Conservation (phyloP, 306 rosid species). For the Trifolium pratense region DNA sequence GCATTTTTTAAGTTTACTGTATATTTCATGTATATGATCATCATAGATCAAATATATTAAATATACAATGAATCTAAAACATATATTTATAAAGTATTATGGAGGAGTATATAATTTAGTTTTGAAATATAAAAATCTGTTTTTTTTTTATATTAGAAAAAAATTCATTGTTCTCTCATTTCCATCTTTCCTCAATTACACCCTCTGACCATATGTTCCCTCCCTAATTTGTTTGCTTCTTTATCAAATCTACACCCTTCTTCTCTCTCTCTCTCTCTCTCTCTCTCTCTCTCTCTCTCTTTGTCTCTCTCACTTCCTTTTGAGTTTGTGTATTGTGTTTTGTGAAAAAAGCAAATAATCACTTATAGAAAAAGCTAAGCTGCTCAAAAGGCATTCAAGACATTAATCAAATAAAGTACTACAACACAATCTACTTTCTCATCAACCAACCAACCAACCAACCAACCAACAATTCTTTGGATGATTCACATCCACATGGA, state of each 20-base stretch:
- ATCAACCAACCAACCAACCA: not conserved
- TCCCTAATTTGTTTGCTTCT: constrained; percentile 24
- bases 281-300: too few species aligned
- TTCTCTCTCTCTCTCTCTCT: too few species aligned
- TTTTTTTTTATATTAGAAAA: too few species aligned
- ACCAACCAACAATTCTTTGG: not conserved
- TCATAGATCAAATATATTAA: too few species aligned
- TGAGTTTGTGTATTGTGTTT: not conserved
- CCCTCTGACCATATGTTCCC: constrained; percentile 41
- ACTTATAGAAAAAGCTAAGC: not conserved
- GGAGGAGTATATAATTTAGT: too few species aligned
- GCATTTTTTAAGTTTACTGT: too few species aligned
- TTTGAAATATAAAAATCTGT: too few species aligned
- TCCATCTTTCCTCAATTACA: constrained; percentile 44
- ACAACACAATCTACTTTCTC: constrained; percentile 7
- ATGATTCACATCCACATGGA: constrained; percentile 52
- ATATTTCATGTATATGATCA: too few species aligned
- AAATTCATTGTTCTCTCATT: not conserved
- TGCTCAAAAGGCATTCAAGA: constrained; percentile 1
- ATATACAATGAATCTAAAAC: too few species aligned
- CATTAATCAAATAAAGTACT: not conserved
- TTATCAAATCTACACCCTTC: constrained; percentile 1
- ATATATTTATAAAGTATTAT: too few species aligned
- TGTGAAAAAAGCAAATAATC: constrained; percentile 25
- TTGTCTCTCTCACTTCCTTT: constrained; percentile 15